Evolutionary conservation across 225 moss, liverwort and hornwort genomes (phyloP).

Genomic region (Neckera pumila): DNA sequence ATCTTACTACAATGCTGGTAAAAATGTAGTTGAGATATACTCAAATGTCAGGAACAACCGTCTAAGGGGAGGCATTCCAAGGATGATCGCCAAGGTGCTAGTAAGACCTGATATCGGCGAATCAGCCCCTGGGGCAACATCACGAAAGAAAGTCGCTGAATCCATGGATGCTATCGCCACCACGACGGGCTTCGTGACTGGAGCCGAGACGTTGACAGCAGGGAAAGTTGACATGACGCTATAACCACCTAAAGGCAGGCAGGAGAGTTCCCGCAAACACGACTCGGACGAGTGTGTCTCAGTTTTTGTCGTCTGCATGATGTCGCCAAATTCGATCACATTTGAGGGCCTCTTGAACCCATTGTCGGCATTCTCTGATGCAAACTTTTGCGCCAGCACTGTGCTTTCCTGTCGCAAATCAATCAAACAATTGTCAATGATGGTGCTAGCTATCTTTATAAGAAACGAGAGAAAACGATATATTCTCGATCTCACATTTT

Average conservation of each 20-base stretch:
- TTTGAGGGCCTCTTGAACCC: slow-evolving; percentile 43
- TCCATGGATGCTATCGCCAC: slow-evolving; percentile 84
- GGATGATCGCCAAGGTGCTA: not conserved
- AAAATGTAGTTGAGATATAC: not conserved
- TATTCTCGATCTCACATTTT: not conserved
- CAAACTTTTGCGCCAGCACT: slow-evolving; percentile 29
- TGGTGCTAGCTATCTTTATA: not conserved
- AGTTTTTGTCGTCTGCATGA: slow-evolving; percentile 93
- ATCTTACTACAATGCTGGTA: not conserved
- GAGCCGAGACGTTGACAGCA: slow-evolving; percentile 52
- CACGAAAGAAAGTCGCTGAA: slow-evolving; percentile 83
- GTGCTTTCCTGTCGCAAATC: slow-evolving; percentile 51
- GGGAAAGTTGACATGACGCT: slow-evolving; percentile 88
- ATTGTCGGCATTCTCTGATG: slow-evolving; percentile 41
- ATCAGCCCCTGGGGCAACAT: slow-evolving; percentile 79
- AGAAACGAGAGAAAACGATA: not conserved
- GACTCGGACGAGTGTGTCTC: slow-evolving; percentile 67
- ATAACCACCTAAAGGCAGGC: slow-evolving; percentile 88
- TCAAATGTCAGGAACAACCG: not conserved
- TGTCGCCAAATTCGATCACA: slow-evolving; percentile 68
- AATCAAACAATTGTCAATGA: not conserved
- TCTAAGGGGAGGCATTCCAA: not conserved
- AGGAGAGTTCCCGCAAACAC: slow-evolving; percentile 71
- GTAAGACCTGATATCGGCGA: slow-evolving; percentile 73
- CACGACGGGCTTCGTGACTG: slow-evolving; percentile 52